Evolutionary conservation across 352 stramenopile genomes (phyloP), one percentile per base, ranked within the genome.

Genomic region (Phytopythium ostracodes): DNA sequence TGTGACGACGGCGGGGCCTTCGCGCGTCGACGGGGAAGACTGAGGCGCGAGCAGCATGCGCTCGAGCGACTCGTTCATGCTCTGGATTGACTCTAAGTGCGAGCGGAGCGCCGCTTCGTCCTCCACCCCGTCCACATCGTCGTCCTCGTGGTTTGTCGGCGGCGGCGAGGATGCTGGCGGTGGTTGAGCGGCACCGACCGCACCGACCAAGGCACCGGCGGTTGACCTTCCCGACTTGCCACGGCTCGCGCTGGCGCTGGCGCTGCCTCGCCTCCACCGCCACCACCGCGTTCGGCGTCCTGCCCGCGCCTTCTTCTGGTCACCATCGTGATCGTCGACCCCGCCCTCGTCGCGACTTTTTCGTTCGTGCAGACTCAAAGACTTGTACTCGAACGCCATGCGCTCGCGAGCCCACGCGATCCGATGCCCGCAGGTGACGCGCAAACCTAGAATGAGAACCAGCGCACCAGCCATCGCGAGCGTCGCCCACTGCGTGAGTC

Each of bases 381-480:
- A 59, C 46, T 76, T 77, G 73, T 88, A 88, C 67, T 84, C 62
- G 47, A 88, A 88, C 7, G 66, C 58, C 61, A 67, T 68, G 51
- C 64, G 57, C 31, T 63, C 60, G 0, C 70, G 61, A 31, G 53
- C 35, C 52, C 56, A 71, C 47, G 42, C 58, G 46, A 55, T 59
- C 18, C 17, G 44, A 20, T 36, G 54, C 47, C 64, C 67, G 44
- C 51, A 71, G 38, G 56, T n/a, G 4, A 60, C 53, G 14, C 69
- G 66, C n/a, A 75, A 18, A 3, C 60, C 52, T 0, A 75, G 53
- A 35, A 64, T 44, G 24, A 76, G 58, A 2, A 63, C 18, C 11
- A 73, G 61, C 22, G 33, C 33, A 2, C 60, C 29, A 0, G 53
- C 36, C 11, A 63, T 47, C 4, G 36, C 56, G 11, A 72, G 40